Base-by-base conservation (phyloP, 2,329 filamentous ascomycete genomes). In the Fusarium pininemorale region DNA sequence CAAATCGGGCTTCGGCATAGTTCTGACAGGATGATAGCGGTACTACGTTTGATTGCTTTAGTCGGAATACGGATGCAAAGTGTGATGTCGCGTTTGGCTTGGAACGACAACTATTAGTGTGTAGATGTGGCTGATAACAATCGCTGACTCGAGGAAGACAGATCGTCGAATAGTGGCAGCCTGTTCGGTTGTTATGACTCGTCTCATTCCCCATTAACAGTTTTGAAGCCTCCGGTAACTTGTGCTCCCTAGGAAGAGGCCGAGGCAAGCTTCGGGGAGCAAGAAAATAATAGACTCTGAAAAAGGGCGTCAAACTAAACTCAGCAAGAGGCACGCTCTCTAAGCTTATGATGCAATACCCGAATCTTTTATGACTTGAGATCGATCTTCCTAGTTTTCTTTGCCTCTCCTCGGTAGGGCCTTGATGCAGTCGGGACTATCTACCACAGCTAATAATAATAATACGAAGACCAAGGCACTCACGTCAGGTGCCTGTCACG, bases 401-500 rank as follows among this genome's bases (percentile, higher is more conserved):
- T 32, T 32, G 30, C 13, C 1, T 32, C 1, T 2, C 30, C 30
- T 32, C 30, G 12, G 30, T 32, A 32, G 30, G 12, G 30, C 2
- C 30, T 2, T 4, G 30, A 32, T 32, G 2, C 0, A 13, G 2
- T 32, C 30, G 30, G 30, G 30, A 32, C 2, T 6, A 32, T 32
- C 12, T 32, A 13, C 13, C 12, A 32, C 12, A 32, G 30, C 30
- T 32, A 13, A 32, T 13, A 32, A 13, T 32, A 32, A 32, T 12
- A 32, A 32, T 6, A 32, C 12, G 12, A 13, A 32, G 30, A 13
- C 30, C 30, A 32, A 32, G 30, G 5, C 2, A 32, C 13, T 32
- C 5, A 32, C 5, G 2, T 9, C 20, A 22, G 39, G 20, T n/a
- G 12, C 20, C 20, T n/a, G 39, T 14, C 20, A 9, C 5, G 12